phyloP scores from a whole-genome alignment of 352 stramenopile genomes.

The Pythium monospermum region DNA sequence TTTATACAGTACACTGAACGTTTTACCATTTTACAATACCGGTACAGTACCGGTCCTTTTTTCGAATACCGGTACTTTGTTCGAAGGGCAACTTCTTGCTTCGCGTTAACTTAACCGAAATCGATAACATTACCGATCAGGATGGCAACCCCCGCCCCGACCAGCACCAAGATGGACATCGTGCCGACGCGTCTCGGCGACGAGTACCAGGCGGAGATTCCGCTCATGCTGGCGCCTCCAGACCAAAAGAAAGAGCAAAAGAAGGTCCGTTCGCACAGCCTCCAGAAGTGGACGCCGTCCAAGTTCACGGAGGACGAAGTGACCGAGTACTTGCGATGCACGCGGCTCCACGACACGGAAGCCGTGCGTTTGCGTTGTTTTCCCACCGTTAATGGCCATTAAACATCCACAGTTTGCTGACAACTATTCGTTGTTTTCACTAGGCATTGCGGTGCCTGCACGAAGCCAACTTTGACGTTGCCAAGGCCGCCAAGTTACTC shows the following conservation, averaged over 20 bases:
- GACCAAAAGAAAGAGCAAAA: constrained; percentile 11
- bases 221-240: constrained; percentile 30
- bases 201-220: constrained; percentile 51
- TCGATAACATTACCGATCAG: too few species aligned
- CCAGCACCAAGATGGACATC: constrained; percentile 16
- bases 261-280: constrained; percentile 10
- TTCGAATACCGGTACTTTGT: too few species aligned
- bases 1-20: too few species aligned
- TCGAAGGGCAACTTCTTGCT: too few species aligned
- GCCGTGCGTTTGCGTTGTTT: too few species aligned
- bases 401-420: too few species aligned
- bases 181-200: constrained; percentile 28
- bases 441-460: constrained; percentile 62
- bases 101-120: too few species aligned
- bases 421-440: too few species aligned
- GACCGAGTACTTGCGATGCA: constrained; percentile 43
- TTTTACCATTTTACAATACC: too few species aligned
- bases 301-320: constrained; percentile 32
- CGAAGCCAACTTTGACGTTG: constrained; percentile 45
- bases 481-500: constrained; percentile 35
- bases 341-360: constrained; percentile 49
- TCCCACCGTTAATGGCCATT: too few species aligned
- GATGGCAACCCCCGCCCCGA: too few species aligned
- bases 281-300: constrained; percentile 38
- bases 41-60: too few species aligned